Evolutionary conservation across 495 filamentous ascomycete species (phyloP).

Genomic region (Tuber melanosporum): DNA sequence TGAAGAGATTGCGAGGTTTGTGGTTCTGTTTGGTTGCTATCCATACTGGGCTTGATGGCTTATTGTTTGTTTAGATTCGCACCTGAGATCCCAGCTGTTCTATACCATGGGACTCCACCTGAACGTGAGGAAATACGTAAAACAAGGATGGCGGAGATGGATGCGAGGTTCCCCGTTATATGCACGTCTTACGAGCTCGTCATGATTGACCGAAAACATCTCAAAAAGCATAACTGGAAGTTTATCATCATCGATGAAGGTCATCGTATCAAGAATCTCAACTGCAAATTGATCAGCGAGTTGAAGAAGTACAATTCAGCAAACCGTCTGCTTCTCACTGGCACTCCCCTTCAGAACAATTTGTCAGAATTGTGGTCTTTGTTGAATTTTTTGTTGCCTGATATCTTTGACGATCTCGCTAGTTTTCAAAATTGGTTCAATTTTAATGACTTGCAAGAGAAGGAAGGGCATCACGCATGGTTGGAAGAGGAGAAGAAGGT

Average conservation of each 20-base stretch:
- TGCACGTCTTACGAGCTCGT: slow-evolving; percentile 95
- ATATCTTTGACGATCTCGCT: slow-evolving; percentile 81
- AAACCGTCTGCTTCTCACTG: slow-evolving; percentile 85
- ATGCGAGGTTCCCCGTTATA: slow-evolving; percentile 77
- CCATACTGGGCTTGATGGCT: slow-evolving; percentile 3
- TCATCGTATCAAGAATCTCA: slow-evolving; percentile 94
- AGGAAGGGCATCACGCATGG: slow-evolving; percentile 60
- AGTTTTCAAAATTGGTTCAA: slow-evolving; percentile 95
- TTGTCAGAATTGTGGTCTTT: slow-evolving; percentile 92
- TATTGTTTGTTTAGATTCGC: slow-evolving; percentile 56
- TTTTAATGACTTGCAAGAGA: slow-evolving; percentile 73
- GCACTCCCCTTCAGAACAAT: slow-evolving; percentile 93
- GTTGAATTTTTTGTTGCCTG: slow-evolving; percentile 85
- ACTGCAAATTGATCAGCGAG: slow-evolving; percentile 83
- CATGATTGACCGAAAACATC: slow-evolving; percentile 74
- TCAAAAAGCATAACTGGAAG: slow-evolving; percentile 81
- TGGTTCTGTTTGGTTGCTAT: background rate
- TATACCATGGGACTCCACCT: slow-evolving; percentile 79
- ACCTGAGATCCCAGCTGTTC: slow-evolving; percentile 72
- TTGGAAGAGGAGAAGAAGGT: slow-evolving; percentile 71
- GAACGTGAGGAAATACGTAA: slow-evolving; percentile 66
- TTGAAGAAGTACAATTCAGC: slow-evolving; percentile 80
- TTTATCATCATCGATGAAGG: slow-evolving; percentile 98
- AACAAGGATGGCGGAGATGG: slow-evolving; percentile 53
- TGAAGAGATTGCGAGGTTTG: slow-evolving; percentile 67